Conservation (phyloP, 2,329 filamentous ascomycete genomes). For the Trichoderma arundinaceum region DNA sequence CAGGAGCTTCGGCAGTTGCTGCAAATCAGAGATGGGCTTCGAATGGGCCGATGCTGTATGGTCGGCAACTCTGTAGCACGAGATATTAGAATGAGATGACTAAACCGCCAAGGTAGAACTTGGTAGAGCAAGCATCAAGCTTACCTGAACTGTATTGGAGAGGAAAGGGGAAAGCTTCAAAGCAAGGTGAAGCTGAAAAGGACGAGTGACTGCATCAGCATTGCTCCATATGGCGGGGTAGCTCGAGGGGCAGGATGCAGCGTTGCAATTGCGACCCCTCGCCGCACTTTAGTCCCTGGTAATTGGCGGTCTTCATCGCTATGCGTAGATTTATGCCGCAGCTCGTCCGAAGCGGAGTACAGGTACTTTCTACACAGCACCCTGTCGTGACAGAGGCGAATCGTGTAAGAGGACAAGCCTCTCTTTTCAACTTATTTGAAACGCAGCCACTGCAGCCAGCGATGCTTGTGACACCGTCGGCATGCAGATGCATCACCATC, state of each 20-base stretch:
- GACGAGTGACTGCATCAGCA: conserved; percentile 21
- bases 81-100: not conserved
- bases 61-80: not conserved
- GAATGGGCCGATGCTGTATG: not conserved
- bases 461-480: conserved; percentile 2
- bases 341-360: not conserved
- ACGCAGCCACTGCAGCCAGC: conserved; percentile 12
- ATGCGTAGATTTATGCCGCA: no score
- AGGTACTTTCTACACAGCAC: not conserved
- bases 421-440: conserved; percentile 16
- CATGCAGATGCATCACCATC: not conserved
- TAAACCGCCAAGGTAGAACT: not conserved
- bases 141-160: not conserved
- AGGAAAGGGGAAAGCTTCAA: conserved; percentile 2
- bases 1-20: not conserved
- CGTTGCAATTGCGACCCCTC: conserved; percentile 11
- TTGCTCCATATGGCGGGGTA: conserved; percentile 33
- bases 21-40: not conserved
- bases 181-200: conserved; percentile 12
- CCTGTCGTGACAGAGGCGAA: not conserved
- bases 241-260: conserved; percentile 17
- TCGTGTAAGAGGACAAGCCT: not conserved
- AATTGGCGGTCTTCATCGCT: not conserved
- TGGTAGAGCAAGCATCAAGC: not conserved
- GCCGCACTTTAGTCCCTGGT: not conserved